Conservation (phyloP, 148 eudicot species). For the Chenopodium formosanum region DNA sequence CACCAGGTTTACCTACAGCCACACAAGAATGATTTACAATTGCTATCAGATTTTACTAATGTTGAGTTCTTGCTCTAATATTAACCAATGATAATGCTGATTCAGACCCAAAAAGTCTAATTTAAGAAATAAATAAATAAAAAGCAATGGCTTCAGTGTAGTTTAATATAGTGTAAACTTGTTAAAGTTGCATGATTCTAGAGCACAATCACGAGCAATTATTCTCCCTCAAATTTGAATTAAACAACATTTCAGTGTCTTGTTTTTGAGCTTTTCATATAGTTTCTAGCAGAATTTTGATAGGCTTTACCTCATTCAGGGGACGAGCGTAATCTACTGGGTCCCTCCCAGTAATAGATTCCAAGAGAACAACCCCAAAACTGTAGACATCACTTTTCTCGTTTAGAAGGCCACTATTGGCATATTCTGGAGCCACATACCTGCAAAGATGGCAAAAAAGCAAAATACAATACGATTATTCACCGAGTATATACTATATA, state of each 20-base stretch:
- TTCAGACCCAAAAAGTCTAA: neutral
- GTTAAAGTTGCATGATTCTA: neutral
- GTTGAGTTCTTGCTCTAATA: neutral
- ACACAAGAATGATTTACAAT: neutral
- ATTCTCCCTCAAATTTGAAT: neutral
- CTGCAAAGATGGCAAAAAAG: conserved; percentile 32
- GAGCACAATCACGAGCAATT: neutral
- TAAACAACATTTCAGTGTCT: neutral
- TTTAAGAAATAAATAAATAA: neutral
- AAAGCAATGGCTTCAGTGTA: neutral
- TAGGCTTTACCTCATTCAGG: conserved; percentile 57
- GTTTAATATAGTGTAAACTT: neutral
- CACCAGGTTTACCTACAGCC: conserved; percentile 72
- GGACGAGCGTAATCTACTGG: conserved; percentile 92
- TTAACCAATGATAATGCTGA: neutral
- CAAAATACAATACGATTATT: neutral
- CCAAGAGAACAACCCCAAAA: conserved; percentile 84
- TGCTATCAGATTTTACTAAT: conserved; percentile 7
- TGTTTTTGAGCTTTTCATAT: neutral
- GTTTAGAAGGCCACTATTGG: conserved; percentile 83
- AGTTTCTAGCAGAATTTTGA: neutral
- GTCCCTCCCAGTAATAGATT: conserved; percentile 89
- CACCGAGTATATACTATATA: neutral
- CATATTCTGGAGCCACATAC: conserved; percentile 98
- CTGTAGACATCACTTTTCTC: conserved; percentile 92